Base-by-base conservation (phyloP, 192 early-diverging fungal genomes). In the Podila verticillata region DNA sequence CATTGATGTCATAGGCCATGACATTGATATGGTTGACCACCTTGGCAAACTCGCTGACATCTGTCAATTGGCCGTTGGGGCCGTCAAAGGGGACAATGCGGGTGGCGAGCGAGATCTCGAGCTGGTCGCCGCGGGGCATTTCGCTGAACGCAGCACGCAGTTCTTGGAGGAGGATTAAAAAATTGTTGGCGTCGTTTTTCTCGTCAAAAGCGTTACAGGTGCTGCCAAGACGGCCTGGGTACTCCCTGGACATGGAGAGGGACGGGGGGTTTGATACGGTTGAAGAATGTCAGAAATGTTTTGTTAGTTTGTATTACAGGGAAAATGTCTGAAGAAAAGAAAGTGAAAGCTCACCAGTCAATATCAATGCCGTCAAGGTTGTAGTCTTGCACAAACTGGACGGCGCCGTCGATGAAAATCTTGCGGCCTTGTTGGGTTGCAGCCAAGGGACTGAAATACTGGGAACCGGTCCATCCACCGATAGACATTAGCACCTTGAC, bases 361-460 rank as follows among this genome's bases (percentile, higher is more conserved):
- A 95, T 82, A 72, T 95, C 93, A 63, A 92, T 85, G 65, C 93
- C 93, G 83, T 93, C 92, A 2, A 93, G 73, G 15, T 83, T 69
- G 64, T 85, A 89, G 2, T 83, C 81, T 17, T 75, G 80, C 35
- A 90, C 74, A 70, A 88, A 86, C 9, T 66, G 47, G 26, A 88
- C 63, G 62, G 88, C 89, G 31, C 89, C 83, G 39, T 74, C 62
- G 29, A 90, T 85, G 71, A 91, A 83, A 1, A 63, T 72, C 44
- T 73, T 67, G 31, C 91, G 84, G 32, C 79, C 83, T 8, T 58
- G 29, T 20, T 59, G 49, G 54, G 75, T 65, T 22, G 86, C 86
- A 36, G 87, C 79, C 29, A 91, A 82, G 6, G 87, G 72, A 71
- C 89, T 89, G 49, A 89, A 81, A 70, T 87, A 70, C 62, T 82